Evolutionary conservation across 139 green algal genomes (phyloP), one percentile per base, ranked within the genome.

Genomic region (Volvox reticuliferus): DNA sequence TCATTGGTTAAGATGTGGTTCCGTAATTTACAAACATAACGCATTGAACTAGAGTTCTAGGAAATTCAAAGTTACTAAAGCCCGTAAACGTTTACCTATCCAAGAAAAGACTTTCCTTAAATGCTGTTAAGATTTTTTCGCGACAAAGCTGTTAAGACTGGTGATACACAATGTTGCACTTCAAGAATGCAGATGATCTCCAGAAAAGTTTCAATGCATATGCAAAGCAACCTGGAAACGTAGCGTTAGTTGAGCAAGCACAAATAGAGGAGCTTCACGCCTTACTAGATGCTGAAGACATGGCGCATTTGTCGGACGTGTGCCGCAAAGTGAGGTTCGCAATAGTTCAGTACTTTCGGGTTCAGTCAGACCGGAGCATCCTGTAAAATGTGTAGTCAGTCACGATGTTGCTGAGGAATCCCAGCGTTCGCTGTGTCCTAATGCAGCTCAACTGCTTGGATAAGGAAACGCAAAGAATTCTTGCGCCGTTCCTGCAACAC

Each of bases 151-250:
- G 44, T 55, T 55, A 55, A 5, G 44, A 9, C 5, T 79, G 37
- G n/a, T 13, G 20, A 2, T 36, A 18, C n/a, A 79, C 3, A 82
- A 80, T 71, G 68, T 19, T 90, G 0, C 19, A 83, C 73, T 76
- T 90, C 33, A 16, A 33, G 9, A 32, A 90, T 35, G 30, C 50
- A 0, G 22, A 50, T 0, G 44, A n/a, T 28, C 73, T 90, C 1
- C 30, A 68, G 62, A 20, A 24, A 69, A 86, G 76, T 33, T 91
- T 91, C 33, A 17, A 30, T 2, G 87, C 86, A 13, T 91, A 79
- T 18, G 18, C 76, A 1, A 32, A 55, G 16, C 76, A 68, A 55
- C 55, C 87, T 0, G 76, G 14, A 0, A 55, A 71, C 26, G 68
- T 30, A 17, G 32, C 24, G 22, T 75, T 91, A 32, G 75, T 79